Conservation (phyloP, 2,329 filamentous ascomycete genomes). For the Clarireedia paspali region DNA sequence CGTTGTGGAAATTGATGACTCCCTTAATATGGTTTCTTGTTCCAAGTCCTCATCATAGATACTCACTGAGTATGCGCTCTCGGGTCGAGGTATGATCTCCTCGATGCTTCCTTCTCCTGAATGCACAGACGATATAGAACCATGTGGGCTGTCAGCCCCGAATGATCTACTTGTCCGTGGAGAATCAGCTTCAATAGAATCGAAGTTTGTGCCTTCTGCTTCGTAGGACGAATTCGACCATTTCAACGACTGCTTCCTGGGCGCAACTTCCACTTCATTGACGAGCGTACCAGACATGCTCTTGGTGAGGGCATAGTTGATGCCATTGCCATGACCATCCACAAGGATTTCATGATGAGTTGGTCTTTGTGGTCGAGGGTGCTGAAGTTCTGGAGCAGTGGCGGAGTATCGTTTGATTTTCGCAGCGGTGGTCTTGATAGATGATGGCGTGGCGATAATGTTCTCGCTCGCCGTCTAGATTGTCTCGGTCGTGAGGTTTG, state of each 20-base stretch:
- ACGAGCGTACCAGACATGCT: not conserved
- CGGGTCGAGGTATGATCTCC: not conserved
- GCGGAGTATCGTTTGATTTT: slow-evolving; percentile 25
- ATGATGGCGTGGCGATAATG: slow-evolving; percentile 17
- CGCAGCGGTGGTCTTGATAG: slow-evolving; percentile 20
- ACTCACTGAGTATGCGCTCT: slow-evolving; percentile 16
- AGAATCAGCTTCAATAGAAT: not conserved
- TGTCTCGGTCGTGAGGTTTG: slow-evolving; percentile 19
- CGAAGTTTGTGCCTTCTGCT: not conserved
- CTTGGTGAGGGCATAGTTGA: not conserved
- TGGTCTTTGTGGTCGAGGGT: slow-evolving; percentile 22
- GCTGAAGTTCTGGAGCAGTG: slow-evolving; percentile 21
- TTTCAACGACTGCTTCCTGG: not conserved
- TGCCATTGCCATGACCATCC: slow-evolving; percentile 45
- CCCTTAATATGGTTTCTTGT: not conserved
- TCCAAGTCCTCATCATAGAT: slow-evolving; percentile 9
- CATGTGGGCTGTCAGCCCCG: not conserved
- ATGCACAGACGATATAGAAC: not conserved
- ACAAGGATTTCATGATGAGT: slow-evolving; percentile 45
- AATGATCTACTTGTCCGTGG: slow-evolving; percentile 2
- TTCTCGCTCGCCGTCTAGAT: slow-evolving; percentile 3
- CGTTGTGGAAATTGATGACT: not conserved
- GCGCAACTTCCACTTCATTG: not conserved
- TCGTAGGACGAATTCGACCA: slow-evolving; percentile 6
- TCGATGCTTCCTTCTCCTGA: not conserved